phyloP scores from a whole-genome alignment of 2,329 filamentous ascomycete species.

The Fusarium humuli region DNA sequence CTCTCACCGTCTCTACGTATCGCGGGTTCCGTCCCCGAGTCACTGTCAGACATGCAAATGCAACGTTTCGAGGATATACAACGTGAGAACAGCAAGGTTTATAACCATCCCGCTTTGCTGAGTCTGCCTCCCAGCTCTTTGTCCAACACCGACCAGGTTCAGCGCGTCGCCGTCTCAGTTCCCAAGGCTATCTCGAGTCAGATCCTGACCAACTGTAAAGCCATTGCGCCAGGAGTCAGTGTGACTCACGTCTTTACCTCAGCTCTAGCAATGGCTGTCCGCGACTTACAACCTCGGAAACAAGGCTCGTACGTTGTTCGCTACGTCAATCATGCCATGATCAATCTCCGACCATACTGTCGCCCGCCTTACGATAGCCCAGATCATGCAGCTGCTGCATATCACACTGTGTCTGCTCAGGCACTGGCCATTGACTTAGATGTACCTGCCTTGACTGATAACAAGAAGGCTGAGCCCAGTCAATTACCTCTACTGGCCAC shows the following conservation, averaged over 20 bases:
- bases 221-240: not conserved
- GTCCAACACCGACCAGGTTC: rapidly evolving
- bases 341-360: not conserved
- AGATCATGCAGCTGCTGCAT: not conserved
- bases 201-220: not conserved
- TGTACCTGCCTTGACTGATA: not conserved
- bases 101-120: not conserved
- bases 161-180: not conserved
- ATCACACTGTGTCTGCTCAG: not conserved
- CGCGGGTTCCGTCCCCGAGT: not conserved
- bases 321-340: not conserved
- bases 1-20: not conserved
- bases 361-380: not conserved
- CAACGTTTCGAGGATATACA: not conserved
- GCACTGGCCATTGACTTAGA: not conserved
- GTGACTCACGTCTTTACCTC: conserved; percentile 1
- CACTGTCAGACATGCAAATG: not conserved
- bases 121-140: not conserved
- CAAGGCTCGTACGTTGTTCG: not conserved
- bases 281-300: not conserved
- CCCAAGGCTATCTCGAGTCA: rapidly evolving
- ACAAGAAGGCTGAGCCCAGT: rapidly evolving
- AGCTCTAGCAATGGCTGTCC: not conserved
- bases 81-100: not conserved
- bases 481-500: not conserved